Evolutionary conservation across 352 stramenopile genomes (phyloP), one percentile per base, ranked within the genome.

Genomic region (Blastocystis hominis): DNA sequence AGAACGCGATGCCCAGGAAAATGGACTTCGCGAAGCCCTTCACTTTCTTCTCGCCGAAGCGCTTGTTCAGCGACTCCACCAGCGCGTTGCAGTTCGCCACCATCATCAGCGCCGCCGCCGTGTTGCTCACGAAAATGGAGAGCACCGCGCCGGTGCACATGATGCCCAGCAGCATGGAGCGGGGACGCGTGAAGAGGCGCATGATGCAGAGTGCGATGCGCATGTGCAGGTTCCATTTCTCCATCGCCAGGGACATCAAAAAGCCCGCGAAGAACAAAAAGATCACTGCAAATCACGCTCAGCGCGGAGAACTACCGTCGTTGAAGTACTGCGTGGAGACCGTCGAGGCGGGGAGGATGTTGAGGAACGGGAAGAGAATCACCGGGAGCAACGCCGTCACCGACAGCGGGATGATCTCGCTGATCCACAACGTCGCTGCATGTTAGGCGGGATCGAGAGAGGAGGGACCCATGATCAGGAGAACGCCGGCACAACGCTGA

Each of bases 221-320:
- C 59, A 86, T 86, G 54, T 86, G 47, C 40, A 86, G 61, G 44
- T 86, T 68, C 76, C 76, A 86, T 20, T 86, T 72, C 63, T 86
- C 76, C 76, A 86, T 76, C 24, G 76, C 76, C 4, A 86, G 76
- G 6, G 76, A 86, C 59, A 86, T 86, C 30, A 86, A 38, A 34
- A 86, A 86, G 24, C 76, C 76, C 13, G 59, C 63, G 53, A 86
- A 76, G 44, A 86, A 86, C 54, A 86, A 24, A 54, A 86, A 86
- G 42, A 86, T 86, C 17, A 86, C 76, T 9, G 9, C 3, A 17
- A 36, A 76, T 3, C 9, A 17, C 20, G 0, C 13, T 10, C 0
- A n/a, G 42, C 0, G 24, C 24, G 42, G 13, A 2, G 36, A 30
- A 13, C 13, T 72, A 86, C 59, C 63, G 77, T 86, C 47, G 44